Conservation (phyloP, 2,329 filamentous ascomycete species). For the Aspergillus sp. region DNA sequence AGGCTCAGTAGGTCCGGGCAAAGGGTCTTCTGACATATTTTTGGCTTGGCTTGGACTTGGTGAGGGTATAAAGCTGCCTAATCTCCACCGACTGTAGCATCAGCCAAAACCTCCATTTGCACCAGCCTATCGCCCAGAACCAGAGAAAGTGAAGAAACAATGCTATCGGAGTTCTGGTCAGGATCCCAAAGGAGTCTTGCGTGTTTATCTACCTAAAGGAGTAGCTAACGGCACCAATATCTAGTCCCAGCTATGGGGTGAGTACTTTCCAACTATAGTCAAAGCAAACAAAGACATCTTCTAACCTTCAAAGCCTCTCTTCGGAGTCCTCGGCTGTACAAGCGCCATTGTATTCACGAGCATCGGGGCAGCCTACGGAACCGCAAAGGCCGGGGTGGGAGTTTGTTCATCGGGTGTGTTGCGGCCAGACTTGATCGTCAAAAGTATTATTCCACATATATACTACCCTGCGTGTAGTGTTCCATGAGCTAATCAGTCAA, state of each 20-base stretch:
- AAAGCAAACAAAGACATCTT: not conserved
- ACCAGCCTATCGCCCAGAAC: not conserved
- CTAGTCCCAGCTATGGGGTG: not conserved
- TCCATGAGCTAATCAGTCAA: constrained; percentile 1
- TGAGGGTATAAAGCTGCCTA: not conserved
- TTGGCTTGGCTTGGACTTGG: not conserved
- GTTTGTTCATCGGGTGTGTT: constrained; percentile 98
- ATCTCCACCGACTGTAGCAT: not conserved
- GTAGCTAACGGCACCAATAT: not conserved
- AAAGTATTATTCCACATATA: constrained; percentile 69
- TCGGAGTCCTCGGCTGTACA: constrained; percentile 95
- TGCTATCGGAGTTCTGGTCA: not conserved
- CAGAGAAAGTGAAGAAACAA: not conserved
- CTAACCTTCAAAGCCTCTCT: constrained; percentile 68
- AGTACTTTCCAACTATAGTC: not conserved
- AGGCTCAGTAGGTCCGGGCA: not conserved
- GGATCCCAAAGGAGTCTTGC: not conserved
- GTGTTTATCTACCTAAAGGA: no score
- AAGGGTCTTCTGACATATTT: not conserved
- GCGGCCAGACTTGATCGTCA: constrained; percentile 96
- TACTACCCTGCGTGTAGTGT: not conserved
- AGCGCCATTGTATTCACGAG: constrained; percentile 95
- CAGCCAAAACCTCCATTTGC: not conserved
- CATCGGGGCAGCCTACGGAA: constrained; percentile 95
- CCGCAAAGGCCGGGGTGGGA: constrained; percentile 98